Base-by-base conservation (phyloP, 1,284 basidiomycete species). In the Melampsora larici-populina region DNA sequence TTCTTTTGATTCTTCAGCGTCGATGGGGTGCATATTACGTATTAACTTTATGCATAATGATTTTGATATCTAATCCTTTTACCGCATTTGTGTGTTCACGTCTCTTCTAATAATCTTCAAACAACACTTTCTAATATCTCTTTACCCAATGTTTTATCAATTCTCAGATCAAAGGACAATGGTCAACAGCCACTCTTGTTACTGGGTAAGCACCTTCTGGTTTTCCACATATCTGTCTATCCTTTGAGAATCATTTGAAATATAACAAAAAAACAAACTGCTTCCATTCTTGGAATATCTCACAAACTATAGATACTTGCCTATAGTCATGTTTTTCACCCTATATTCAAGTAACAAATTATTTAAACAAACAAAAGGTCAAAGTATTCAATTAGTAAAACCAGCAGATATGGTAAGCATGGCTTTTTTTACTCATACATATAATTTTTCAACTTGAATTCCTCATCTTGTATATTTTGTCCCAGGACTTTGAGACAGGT, bases 91-190 rank as follows among this genome's bases (percentile, higher is more conserved):
- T 60, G 55, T 26, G 55, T 60, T 31, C 15, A 24, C 11, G 13
- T 60, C 55, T 60, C 24, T 17, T 17, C 15, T 60, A 60, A 17
- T 4, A 3, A 24, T 26, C 11, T 17, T 13, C 4, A 13, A 26
- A 31, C 55, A 60, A 13, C 24, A 60, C 24, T 60, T 13, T 1
- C 18, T 24, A 60, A 60, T 60, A 24, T 13, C n/a, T 26, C 29
- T 31, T 60, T 60, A 31, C 46, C 13, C 46, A 6, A 17, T 18
- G 3, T 46, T n/a, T 1, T 24, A 26, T 26, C n/a, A 60, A 60
- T 60, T 60, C 2, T 24, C 55, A 60, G 55, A 60, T 60, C 55
- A 60, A 60, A n/a, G 55, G 55, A 24, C 55, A 60, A 60, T 60
- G 55, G 55, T 60, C 55, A 24, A 60, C 55, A 31, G 55, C 55